Base-by-base conservation (phyloP, 257 asterid genomes). In the Pogostemon cablin region DNA sequence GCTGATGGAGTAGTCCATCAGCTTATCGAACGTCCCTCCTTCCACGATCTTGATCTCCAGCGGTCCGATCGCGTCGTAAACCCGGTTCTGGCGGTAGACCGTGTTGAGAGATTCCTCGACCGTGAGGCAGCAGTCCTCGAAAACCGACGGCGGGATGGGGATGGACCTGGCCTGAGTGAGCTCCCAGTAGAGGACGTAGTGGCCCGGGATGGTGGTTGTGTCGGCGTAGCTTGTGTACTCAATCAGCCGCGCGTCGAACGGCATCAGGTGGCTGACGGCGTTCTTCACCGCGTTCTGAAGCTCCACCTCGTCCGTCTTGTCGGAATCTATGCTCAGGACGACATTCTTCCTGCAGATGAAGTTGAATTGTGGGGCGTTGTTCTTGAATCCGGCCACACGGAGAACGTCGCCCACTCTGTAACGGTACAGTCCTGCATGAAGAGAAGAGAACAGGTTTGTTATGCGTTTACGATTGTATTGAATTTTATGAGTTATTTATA, bases 291-390 rank as follows among this genome's bases (percentile, higher is more conserved):
- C 97, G 20, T 78, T 84, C 52, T 93, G 98, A 9, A 93, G 87
- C 85, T 93, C 97, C 9, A 90, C 98, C 76, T 93, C 98, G 49
- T 93, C 97, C 0, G 98, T 93, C 76, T 93, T 93, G 47, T 93
- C 98, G 0, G 92, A 41, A 73, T 93, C 97, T 1, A 93, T 88
- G 87, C 98, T 93, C 3, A 93, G 42, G 7, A 90, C 95, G 1
- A 93, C 98, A 49, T 90, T 93, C 42, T 88, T 93, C 60, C 98
- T 57, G 81, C 98, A 92, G 3, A 92, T 65, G 84, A 92, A 92
- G 89, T 80, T 90, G 95, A 93, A 93, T 48, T 90, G 97, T 0
- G 98, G 98, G 6, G 97, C 95, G 3, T 82, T 88, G 90, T 90
- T 90, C 81, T 93, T 92, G 88, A 92, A 92, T 46, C 97, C 98